Percentiles rank a stretch among this genome's conserved stretches.
These are phyloP conservation scores for Solanum microdontum DNA, from an alignment of 257 asterid genomes.

Conservation along the genomic window DNA sequence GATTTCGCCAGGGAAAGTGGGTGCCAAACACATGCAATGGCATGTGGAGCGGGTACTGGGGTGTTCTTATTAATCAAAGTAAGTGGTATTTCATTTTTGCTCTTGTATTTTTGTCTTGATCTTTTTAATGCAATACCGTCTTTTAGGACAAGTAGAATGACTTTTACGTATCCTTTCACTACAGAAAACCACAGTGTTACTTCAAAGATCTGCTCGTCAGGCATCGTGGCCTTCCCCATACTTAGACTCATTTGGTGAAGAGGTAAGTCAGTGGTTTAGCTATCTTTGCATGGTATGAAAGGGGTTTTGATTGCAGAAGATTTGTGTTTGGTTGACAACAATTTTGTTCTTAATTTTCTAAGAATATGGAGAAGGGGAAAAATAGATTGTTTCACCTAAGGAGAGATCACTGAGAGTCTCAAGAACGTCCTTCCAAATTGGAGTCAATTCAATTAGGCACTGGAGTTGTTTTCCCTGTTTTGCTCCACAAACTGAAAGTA, in stretches of 20 bases:
- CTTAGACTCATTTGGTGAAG: slow-evolving; percentile 96
- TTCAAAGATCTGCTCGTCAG: slow-evolving; percentile 89
- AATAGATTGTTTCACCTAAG: not conserved
- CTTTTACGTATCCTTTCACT: not conserved
- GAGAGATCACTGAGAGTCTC: not conserved
- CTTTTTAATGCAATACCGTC: not conserved
- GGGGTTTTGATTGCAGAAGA: not conserved
- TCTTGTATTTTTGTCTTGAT: not conserved
- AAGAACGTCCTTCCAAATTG: not conserved
- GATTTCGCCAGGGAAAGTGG: slow-evolving; percentile 48
- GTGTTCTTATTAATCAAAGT: slow-evolving; percentile 85
- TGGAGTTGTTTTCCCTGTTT: not conserved
- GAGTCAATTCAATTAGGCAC: not conserved
- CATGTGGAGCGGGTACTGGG: slow-evolving; percentile 93
- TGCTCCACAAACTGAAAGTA: not conserved
- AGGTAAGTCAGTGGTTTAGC: slow-evolving; percentile 38
- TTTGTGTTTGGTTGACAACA: not conserved
- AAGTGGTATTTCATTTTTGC: slow-evolving; percentile 10
- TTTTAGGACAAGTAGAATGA: not conserved
- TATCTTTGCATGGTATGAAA: not conserved
- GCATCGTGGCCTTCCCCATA: slow-evolving; percentile 99
- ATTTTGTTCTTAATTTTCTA: not conserved
- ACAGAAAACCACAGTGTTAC: slow-evolving; percentile 84
- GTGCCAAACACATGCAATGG: slow-evolving; percentile 71
- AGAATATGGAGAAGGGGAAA: slow-evolving; percentile 4